Percentiles rank a stretch among this genome's conserved stretches.
phyloP scores from a whole-genome alignment of 2,329 filamentous ascomycete genomes.

The Fusarium cyanostomum region DNA sequence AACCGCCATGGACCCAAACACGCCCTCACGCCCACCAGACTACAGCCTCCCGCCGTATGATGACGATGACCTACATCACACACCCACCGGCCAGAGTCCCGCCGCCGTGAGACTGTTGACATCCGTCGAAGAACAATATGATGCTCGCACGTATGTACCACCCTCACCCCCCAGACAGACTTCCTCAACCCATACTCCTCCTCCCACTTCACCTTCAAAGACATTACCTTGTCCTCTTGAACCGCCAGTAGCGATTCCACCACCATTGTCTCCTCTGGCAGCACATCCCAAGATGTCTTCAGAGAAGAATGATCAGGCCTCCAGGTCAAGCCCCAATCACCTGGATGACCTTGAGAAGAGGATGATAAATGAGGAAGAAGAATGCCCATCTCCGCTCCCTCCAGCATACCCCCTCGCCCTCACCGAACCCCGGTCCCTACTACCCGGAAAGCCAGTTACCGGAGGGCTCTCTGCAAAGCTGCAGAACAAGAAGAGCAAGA shows the following conservation, averaged over 20 bases:
- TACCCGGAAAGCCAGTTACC: conserved; percentile 30
- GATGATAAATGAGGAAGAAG: conserved; percentile 3
- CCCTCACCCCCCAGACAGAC: conserved; percentile 22
- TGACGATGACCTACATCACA: conserved; percentile 59
- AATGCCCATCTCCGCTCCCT: conserved; percentile 14
- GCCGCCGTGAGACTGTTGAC: conserved; percentile 70
- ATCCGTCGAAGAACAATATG: conserved; percentile 66
- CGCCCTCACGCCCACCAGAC: conserved; percentile 63
- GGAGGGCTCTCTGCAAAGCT: conserved; percentile 58
- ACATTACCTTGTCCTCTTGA: conserved; percentile 17
- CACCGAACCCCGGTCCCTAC: conserved; percentile 18
- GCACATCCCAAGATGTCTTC: conserved; percentile 18
- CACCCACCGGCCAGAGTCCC: conserved; percentile 57
- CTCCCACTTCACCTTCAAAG: conserved; percentile 20
- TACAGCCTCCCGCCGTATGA: conserved; percentile 67
- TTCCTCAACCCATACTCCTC: conserved; percentile 9
- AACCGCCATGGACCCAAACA: conserved; percentile 59
- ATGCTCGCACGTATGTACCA: conserved; percentile 65
- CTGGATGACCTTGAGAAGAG: conserved; percentile 12
- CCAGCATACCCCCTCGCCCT: conserved; percentile 19
- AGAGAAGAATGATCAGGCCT: conserved; percentile 6
- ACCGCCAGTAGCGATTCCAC: conserved; percentile 28
- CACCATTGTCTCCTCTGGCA: conserved; percentile 18
- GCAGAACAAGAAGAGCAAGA: conserved; percentile 53
- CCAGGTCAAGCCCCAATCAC: conserved; percentile 4